Evolutionary conservation across 208 protist genomes (phyloP).

Genomic region (Trypanosoma scelopori): DNA sequence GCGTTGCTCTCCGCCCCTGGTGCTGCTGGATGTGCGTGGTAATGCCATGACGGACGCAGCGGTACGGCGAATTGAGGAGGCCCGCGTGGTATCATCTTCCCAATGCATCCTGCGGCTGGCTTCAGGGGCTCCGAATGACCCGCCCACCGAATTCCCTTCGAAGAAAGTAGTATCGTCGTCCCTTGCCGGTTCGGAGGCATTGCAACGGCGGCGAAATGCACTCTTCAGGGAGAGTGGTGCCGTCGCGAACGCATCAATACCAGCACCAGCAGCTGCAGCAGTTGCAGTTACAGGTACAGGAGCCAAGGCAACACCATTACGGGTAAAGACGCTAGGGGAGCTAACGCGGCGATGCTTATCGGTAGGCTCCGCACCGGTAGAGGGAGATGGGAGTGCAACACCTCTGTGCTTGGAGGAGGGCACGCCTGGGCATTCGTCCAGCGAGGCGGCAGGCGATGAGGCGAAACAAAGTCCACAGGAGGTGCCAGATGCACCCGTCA

Average conservation of each 20-base stretch:
- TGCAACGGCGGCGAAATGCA: constrained; percentile 50
- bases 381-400: too few species aligned
- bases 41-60: constrained; percentile 1
- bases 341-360: too few species aligned
- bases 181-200: constrained; percentile 24
- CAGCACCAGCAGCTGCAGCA: neutral
- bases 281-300: too few species aligned
- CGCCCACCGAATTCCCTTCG: too few species aligned
- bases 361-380: too few species aligned
- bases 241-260: neutral
- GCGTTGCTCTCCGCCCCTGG: constrained; percentile 11
- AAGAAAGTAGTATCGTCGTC: neutral
- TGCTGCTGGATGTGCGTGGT: constrained; percentile 6
- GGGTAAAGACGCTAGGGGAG: too few species aligned
- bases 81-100: neutral
- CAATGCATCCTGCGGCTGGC: constrained; percentile 3
- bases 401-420: too few species aligned
- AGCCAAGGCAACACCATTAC: too few species aligned
- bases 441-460: too few species aligned
- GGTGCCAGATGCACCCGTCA: neutral
- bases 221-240: constrained; percentile 33
- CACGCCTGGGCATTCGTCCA: too few species aligned
- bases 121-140: too few species aligned
- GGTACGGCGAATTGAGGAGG: constrained; percentile 13
- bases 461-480: neutral